Evolutionary conservation across 352 stramenopile genomes (phyloP), one percentile per base, ranked within the genome.

Genomic region (Globisporangium lucens): DNA sequence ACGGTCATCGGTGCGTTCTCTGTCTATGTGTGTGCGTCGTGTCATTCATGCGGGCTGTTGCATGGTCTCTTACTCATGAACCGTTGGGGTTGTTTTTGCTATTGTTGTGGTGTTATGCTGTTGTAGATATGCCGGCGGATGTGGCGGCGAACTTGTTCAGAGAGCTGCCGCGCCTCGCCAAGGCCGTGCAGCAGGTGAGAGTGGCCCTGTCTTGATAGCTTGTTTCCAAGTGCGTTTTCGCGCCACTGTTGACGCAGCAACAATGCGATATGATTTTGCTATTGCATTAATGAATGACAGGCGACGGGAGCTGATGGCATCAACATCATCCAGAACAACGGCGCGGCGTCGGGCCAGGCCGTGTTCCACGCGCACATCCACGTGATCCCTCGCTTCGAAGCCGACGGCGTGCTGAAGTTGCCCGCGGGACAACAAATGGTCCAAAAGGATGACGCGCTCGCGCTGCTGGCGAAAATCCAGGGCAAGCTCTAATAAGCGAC

Each of bases 311-410:
- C 75, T 29, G 76, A 85, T 29, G 85, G 87, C 38, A 67, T 94
- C 68, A 93, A 94, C 67, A 87, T 95, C 71, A 69, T 95, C 33
- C 85, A 95, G 76, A 94, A 95, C 79, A 95, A 95, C 64, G 83
- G 83, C 33, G 29, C 72, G 1, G 72, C 83, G 10, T 63, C 87
- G 1, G 87, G 83, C 1, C 87, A 95, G 65, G 80, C 76, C 1
- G 84, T 94, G 33, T 93, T 94, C 74, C 85, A 94, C 75, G 80
- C 75, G 22, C 87, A 95, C 56, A 78, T 93, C 46, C 87, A 95
- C 74, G 87, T 95, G 56, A 85, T 94, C 65, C 85, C 85, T 3
- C 87, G 85, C 64, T 93, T 88, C 49, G 70, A 84, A 1, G 66
- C 71, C 61, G 85, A 95, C 69, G 75, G 71, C 8, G 65, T 92